Evolutionary conservation across 805 yeast genomes (phyloP).

Genomic region (Saturnispora gosingensis): DNA sequence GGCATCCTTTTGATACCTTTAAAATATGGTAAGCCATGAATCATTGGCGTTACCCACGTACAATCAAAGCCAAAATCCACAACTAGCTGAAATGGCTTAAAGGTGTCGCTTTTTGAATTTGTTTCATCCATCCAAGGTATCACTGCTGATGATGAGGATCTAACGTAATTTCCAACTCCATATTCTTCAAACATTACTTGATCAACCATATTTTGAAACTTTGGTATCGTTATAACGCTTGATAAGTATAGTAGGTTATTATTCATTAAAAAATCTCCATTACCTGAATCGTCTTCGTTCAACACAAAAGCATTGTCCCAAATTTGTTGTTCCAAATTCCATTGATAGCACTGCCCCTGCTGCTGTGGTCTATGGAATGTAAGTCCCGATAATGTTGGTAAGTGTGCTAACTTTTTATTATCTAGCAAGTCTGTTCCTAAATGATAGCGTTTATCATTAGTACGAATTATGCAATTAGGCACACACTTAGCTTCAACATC

Average conservation of each 20-base stretch:
- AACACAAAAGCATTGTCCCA: constrained; percentile 74
- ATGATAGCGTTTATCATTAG: constrained; percentile 64
- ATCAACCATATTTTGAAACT: constrained; percentile 74
- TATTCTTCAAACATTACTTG: constrained; percentile 92
- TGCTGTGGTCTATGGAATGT: constrained; percentile 75
- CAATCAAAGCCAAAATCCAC: constrained; percentile 84
- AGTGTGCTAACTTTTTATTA: constrained; percentile 41
- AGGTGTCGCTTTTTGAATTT: constrained; percentile 3
- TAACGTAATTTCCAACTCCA: constrained; percentile 61
- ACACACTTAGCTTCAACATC: constrained; percentile 41
- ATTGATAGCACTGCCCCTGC: constrained; percentile 78
- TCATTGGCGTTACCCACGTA: constrained; percentile 79
- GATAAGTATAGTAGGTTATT: constrained; percentile 67
- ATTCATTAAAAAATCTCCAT: constrained; percentile 35
- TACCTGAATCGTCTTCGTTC: constrained; percentile 23
- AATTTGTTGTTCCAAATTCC: constrained; percentile 82
- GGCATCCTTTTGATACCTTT: constrained; percentile 70
- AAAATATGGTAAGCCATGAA: constrained; percentile 69
- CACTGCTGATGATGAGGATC: constrained; percentile 53
- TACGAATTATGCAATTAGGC: constrained; percentile 62
- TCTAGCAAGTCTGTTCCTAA: constrained; percentile 55
- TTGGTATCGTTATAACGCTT: constrained; percentile 73
- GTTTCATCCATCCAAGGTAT: constrained; percentile 48
- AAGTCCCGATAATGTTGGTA: constrained; percentile 46
- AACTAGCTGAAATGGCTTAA: constrained; percentile 60